Conservation (phyloP, 805 yeast species). For the Saccharomyces paradoxus region DNA sequence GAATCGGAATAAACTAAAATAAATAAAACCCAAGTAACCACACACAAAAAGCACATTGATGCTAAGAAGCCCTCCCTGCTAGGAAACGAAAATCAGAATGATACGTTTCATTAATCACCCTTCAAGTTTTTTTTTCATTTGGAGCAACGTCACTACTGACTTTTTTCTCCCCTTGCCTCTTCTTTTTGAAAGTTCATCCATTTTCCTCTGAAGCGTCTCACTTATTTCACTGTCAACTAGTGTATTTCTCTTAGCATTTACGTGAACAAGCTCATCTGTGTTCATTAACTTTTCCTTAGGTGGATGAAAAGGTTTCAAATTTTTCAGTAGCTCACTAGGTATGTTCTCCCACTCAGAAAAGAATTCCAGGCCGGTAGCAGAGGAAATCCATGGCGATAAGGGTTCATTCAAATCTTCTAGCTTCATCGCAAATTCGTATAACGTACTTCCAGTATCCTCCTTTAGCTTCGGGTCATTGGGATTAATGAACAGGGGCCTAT, state of each 20-base stretch:
- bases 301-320: conserved; percentile 30
- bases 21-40: neutral
- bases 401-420: conserved; percentile 21
- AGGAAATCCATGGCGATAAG: conserved; percentile 28
- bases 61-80: neutral
- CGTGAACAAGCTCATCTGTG: neutral
- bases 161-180: conserved; percentile 24
- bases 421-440: conserved; percentile 28
- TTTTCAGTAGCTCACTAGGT: conserved; percentile 26
- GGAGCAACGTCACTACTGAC: conserved; percentile 22
- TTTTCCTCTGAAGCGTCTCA: conserved; percentile 13
- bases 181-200: conserved; percentile 15
- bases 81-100: neutral
- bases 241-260: neutral
- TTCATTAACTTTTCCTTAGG: conserved; percentile 11
- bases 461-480: conserved; percentile 6
- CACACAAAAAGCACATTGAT: neutral
- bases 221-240: conserved; percentile 5
- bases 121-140: conserved; percentile 14
- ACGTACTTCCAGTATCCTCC: conserved; percentile 13
- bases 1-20: neutral
- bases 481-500: conserved; percentile 24
- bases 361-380: conserved; percentile 32
- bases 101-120: neutral
- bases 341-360: conserved; percentile 30